Percentiles rank a stretch among this genome's conserved stretches.
Conservation (phyloP, 148 eudicot species). For the Talinum fruticosum region DNA sequence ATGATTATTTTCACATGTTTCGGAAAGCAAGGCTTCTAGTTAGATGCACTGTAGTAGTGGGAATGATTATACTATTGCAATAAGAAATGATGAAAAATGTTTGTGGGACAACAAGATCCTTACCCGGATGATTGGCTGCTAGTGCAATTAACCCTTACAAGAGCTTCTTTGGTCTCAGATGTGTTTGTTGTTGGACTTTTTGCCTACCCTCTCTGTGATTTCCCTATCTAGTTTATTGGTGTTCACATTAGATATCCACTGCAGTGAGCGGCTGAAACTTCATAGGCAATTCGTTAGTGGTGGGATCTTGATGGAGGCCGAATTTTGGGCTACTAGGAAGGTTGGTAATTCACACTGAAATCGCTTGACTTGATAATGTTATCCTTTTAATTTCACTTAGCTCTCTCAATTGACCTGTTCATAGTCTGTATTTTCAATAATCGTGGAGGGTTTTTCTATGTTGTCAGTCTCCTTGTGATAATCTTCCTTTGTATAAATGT, state of each 20-base stretch:
- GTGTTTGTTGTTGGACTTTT: not conserved
- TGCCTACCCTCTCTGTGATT: not conserved
- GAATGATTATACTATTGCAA: too few species aligned
- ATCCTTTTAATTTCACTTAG: too few species aligned
- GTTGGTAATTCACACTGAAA: slow-evolving; percentile 32
- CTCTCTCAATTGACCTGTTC: too few species aligned
- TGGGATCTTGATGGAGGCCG: slow-evolving; percentile 72
- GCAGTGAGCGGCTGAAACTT: slow-evolving; percentile 84
- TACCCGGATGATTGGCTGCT: not conserved
- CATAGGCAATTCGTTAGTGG: slow-evolving; percentile 77
- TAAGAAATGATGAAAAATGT: too few species aligned
- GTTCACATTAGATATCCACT: slow-evolving; percentile 20
- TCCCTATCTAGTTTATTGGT: not conserved
- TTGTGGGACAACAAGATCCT: too few species aligned
- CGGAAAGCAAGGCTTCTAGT: too few species aligned
- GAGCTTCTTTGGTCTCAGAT: not conserved
- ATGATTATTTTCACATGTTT: too few species aligned
- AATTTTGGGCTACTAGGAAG: slow-evolving; percentile 98
- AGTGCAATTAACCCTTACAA: too few species aligned
- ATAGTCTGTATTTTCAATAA: not conserved
- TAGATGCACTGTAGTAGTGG: too few species aligned
- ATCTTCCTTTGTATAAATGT: not conserved
- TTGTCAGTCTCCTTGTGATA: not conserved
- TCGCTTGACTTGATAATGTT: not conserved
- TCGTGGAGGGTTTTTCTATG: not conserved